Base-by-base conservation (phyloP, 2,329 filamentous ascomycete species). In the Aureobasidium sp. region DNA sequence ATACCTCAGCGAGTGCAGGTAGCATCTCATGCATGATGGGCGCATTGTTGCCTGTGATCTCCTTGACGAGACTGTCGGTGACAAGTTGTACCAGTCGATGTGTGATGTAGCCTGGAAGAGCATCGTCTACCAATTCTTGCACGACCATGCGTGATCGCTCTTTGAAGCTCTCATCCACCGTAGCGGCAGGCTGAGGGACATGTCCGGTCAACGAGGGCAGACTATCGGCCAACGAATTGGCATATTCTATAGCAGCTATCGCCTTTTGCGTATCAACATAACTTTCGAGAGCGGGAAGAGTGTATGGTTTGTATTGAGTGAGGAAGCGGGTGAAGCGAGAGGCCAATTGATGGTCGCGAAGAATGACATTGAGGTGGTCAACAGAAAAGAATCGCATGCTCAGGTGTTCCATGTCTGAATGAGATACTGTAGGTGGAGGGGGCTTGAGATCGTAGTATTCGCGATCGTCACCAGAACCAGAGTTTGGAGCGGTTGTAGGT, bases 221-320 rank as follows among this genome's bases (percentile, higher is more conserved):
- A 12, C 60, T 63, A 22, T 68, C 63, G 6, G 70, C 70, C 41
- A 74, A 55, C 1, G 71, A 66, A 58, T 73, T 74, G 22, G 71
- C 71, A 58, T 73, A 74, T 45, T 72, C 68, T 8, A 74, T 58
- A 1, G 72, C 72, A 6, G 66, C 64, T 35, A 69, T 64, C 0
- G 69, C 71, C 57, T 74, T 74, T 51, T 68, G 66, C 11, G 64
- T 63, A 41, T 71, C 67, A 2, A 70, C 57, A 59, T 73, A 73
- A 16, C 65, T 63, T 5, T 66, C 60, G 21, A 74, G 62, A 1
- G 63, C 56, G 0, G 66, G 62, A 10, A 64, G 59, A 19, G 66
- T 60, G 19, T 67, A 59, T 6, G 70, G 67, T 39, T 64, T 64
- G 55, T 73, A 73, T 44, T 64, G 63, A 10, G 66, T 61, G 8